These are phyloP conservation scores for Peziza echinospora DNA, from an alignment of 495 filamentous ascomycete genomes.

Conservation along the genomic window DNA sequence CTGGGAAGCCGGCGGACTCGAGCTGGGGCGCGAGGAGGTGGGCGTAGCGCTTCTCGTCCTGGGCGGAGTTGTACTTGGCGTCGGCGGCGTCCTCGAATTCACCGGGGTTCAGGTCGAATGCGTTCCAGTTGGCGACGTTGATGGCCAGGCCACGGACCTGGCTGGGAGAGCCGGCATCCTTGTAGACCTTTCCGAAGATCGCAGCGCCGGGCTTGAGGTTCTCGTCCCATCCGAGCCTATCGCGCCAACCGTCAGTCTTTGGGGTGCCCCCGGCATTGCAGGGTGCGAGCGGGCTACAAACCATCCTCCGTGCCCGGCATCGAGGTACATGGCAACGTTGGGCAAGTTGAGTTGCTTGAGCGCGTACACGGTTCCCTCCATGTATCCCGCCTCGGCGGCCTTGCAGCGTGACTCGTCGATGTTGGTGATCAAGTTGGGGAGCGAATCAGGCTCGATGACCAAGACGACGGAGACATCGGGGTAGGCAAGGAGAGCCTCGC, in stretches of 20 bases:
- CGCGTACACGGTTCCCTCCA: slow-evolving; percentile 49
- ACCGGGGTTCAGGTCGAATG: slow-evolving; percentile 25
- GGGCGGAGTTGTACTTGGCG: slow-evolving; percentile 32
- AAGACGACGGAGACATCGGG: slow-evolving; percentile 32
- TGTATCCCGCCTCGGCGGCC: slow-evolving; percentile 38
- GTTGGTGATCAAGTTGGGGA: slow-evolving; percentile 64
- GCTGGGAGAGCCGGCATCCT: slow-evolving; percentile 36
- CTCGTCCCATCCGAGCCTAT: slow-evolving; percentile 56
- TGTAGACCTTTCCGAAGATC: slow-evolving; percentile 44
- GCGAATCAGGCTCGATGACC: slow-evolving; percentile 48
- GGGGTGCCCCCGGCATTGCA: no score
- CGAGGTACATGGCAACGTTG: slow-evolving; percentile 62
- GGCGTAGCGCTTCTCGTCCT: slow-evolving; percentile 55
- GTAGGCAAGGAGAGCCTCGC: slow-evolving; percentile 30
- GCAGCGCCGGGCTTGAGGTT: slow-evolving; percentile 51
- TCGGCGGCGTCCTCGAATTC: slow-evolving; percentile 15
- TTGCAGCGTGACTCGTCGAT: slow-evolving; percentile 36
- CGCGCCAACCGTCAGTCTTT: no score
- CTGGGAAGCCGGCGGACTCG: slow-evolving; percentile 36
- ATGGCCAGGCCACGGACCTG: slow-evolving; percentile 47
- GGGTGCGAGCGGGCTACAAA: no score
- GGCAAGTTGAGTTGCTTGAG: slow-evolving; percentile 43
- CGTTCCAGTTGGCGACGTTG: slow-evolving; percentile 56
- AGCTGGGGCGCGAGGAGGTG: slow-evolving; percentile 40
- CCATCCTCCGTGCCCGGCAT: slow-evolving; percentile 59